Base-by-base conservation (phyloP, 441 rosid species). In the Viola pubescens region DNA sequence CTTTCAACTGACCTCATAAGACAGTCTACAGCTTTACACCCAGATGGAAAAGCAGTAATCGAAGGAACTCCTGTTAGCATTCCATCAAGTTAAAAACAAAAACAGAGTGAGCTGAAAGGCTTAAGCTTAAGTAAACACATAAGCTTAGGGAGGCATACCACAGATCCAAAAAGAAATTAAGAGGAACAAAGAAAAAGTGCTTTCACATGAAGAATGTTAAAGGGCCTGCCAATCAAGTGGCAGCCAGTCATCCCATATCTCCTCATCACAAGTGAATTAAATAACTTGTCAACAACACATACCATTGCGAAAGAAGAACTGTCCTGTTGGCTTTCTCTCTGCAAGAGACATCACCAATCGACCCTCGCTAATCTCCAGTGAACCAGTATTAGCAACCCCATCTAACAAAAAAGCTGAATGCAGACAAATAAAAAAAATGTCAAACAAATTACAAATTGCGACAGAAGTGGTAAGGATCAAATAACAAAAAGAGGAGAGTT, bases 261-360 rank as follows among this genome's bases (percentile, higher is more conserved):
- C 26, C 26, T 19, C 0, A 19, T 19, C 26, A 19, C 26, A 19
- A 19, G 26, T 19, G 26, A 19, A 19, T 19, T 19, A 19, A 19
- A 19, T 19, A 19, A 19, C 26, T 19, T 19, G 26, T 19, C 26
- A 19, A 19, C 26, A 54, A 13, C 58, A 75, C 84, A 64, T 59
- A 86, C 99, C 99, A 70, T 73, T 76, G 67, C 90, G 80, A 59
- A 86, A 94, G 77, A 81, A 79, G 51, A 79, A 70, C 54, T 81
- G 82, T 52, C 95, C 92, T 0, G 83, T 82, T 58, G 95, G 85
- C 69, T 82, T 94, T 78, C 70, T 90, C 84, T 90, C 97, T 58
- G 97, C 87, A 72, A 94, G 83, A 77, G 83, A 75, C 42, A 78
- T 70, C 48, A 88, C 90, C 71, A 94, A 77, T 61, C 73, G 80